Evolutionary conservation across 495 filamentous ascomycete genomes (phyloP), one percentile per base, ranked within the genome.

Genomic region (Viridothelium virens): DNA sequence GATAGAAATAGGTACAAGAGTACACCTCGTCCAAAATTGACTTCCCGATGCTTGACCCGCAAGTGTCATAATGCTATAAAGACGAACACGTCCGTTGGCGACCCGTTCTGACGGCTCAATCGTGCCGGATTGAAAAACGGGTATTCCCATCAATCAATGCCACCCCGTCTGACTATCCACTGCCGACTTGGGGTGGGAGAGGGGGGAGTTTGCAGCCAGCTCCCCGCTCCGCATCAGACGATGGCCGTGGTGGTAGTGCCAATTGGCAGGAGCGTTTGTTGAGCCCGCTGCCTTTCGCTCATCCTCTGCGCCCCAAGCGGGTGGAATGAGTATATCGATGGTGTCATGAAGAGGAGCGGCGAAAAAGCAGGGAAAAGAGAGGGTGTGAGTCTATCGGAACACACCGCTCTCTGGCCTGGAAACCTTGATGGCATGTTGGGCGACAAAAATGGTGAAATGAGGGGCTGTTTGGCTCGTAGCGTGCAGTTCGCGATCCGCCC

Each of bases 391-490:
- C 53, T 59, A 36, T 59, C 53, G 53, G 53, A 59, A 59, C 53
- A 34, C 53, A 59, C 53, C 53, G 53, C 53, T 59, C 53, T 33
- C 53, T 59, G 36, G 53, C 31, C 53, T 59, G 25, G 53, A 59
- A 25, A 59, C 53, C 31, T 59, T 59, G 53, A 59, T 59, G 3
- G 53, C 53, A 59, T 59, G 53, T 59, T 59, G 53, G 53, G 53
- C 53, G 53, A 59, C 53, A 59, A 59, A 53, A 59, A 18, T 34
- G 53, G 36, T 18, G 53, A 14, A 14, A 7, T 44, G 6, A 7
- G 7, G 14, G 53, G 53, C 53, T 59, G 53, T 14, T 59, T 59
- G 53, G 53, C 53, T 59, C 25, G 36, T 18, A 14, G 31, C 53
- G n/a, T 36, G 53, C 53, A 59, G 10, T 18, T 11, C 33, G 25